These are phyloP conservation scores for Fusarium incarnatum DNA, from an alignment of 2,329 filamentous ascomycete genomes.

Conservation along the genomic window DNA sequence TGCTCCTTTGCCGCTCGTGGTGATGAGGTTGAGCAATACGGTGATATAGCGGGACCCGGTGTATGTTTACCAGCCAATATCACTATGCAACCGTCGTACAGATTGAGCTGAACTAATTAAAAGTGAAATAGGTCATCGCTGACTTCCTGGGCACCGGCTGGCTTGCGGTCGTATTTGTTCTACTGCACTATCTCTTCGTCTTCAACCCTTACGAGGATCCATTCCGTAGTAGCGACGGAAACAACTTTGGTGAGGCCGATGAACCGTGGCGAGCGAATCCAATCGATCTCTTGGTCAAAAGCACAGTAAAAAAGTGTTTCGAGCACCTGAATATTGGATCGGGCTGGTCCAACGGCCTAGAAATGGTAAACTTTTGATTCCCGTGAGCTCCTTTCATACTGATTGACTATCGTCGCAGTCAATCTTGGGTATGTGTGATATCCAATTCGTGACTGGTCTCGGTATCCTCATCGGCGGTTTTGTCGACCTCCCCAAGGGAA, in stretches of 20 bases:
- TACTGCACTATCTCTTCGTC: not conserved
- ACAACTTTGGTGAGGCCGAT: fast-evolving
- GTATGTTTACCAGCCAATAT: not conserved
- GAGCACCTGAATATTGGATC: fast-evolving
- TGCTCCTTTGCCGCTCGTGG: not conserved
- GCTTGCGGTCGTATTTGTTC: not conserved
- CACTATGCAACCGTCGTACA: not conserved
- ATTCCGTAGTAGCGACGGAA: fast-evolving
- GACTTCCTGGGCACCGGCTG: not conserved
- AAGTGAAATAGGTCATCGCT: not conserved
- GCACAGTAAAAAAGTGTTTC: fast-evolving
- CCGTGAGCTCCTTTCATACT: no score
- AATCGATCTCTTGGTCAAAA: not conserved
- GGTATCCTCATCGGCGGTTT: not conserved
- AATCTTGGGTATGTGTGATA: not conserved
- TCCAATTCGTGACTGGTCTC: not conserved
- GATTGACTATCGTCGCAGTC: no score
- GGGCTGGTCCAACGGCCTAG: not conserved
- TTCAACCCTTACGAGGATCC: not conserved
- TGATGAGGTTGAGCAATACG: not conserved
- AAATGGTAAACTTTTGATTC: no score
- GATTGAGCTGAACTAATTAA: not conserved
- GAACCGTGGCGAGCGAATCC: not conserved
- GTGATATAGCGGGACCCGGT: not conserved
- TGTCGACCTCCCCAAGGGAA: not conserved